Evolutionary conservation across 2,329 filamentous ascomycete species (phyloP), one percentile per base, ranked within the genome.

Genomic region (Cercospora sesami): DNA sequence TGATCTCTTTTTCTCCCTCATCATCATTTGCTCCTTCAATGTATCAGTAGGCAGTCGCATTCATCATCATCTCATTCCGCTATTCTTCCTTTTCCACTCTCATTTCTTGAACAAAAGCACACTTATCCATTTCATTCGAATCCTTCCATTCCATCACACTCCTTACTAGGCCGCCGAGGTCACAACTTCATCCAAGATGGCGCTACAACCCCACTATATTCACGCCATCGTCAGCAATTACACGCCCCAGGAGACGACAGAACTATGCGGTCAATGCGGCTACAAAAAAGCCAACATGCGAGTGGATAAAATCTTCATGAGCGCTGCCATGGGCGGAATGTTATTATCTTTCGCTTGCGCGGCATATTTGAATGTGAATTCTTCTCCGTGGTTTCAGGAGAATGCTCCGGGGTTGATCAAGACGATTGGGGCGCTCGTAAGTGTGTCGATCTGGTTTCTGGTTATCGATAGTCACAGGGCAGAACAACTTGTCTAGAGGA

Each of bases 291-390:
- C 83, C 9, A 80, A 83, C 65, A 86, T 84, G 83, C 79, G 83
- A 9, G 76, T 82, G 4, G 82, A 85, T 73, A 86, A 86, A 70
- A 78, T 86, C 48, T 86, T 86, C 70, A 72, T 85, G 57, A 85
- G 82, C 68, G 77, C 82, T 4, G 80, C 86, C 48, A 82, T 84
- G 57, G 84, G 84, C 4, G 86, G 86, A 0, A 81, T 81, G 65
- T 75, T 87, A 5, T 77, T 87, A 1, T 80, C 82, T 2, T 86
- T 87, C 69, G 85, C 82, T 5, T 83, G 81, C 51, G 84, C 82
- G 0, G 71, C 66, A 3, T 65, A 67, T 18, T 64, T 77, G 6
- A 70, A 67, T 60, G 74, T 74, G 39, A 72, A 75, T 33, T 71
- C 73, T 4, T 62, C 75, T 16, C 75, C 75, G 8, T 79, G 77